Evolutionary conservation across 1,139 yeast species (phyloP).

Genomic region (Kodamaea fungicola): DNA sequence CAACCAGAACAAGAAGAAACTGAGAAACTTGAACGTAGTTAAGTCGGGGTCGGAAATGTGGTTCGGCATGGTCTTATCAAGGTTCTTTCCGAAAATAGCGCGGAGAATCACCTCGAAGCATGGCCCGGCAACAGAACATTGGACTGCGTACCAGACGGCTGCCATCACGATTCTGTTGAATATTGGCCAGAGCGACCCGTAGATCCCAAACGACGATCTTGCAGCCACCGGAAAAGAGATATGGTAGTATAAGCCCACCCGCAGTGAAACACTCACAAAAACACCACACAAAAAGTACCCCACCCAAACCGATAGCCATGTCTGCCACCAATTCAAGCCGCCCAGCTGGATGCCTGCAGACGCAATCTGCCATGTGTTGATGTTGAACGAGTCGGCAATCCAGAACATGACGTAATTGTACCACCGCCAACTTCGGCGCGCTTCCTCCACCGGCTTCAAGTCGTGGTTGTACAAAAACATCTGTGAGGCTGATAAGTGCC

Average conservation of each 20-base stretch:
- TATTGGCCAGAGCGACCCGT: constrained; percentile 79
- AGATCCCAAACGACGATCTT: constrained; percentile 72
- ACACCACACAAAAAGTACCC: constrained; percentile 61
- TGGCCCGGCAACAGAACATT: constrained; percentile 78
- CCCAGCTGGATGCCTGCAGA: constrained; percentile 65
- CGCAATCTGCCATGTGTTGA: constrained; percentile 89
- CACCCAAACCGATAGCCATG: constrained; percentile 82
- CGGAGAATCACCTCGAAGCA: constrained; percentile 72
- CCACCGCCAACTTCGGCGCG: constrained; percentile 77
- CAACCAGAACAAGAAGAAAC: constrained; percentile 78
- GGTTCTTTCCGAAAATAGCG: constrained; percentile 62
- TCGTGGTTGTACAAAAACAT: constrained; percentile 69
- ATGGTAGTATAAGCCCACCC: constrained; percentile 73
- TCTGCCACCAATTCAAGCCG: constrained; percentile 86
- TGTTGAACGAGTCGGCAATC: constrained; percentile 84
- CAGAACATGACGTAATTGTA: constrained; percentile 74
- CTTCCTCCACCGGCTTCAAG: constrained; percentile 69
- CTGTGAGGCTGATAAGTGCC: constrained; percentile 42
- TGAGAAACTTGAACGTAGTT: constrained; percentile 66
- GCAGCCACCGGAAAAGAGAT: constrained; percentile 75
- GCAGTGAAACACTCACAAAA: constrained; percentile 61
- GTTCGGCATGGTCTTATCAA: constrained; percentile 44
- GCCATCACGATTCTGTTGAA: constrained; percentile 80
- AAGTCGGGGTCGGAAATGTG: constrained; percentile 52
- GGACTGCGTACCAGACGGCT: constrained; percentile 82